A percentile compares a stretch with the other conserved stretches of the same genome.
Evolutionary conservation across 2,329 filamentous ascomycete genomes (phyloP).

Genomic region (Penicillium sp.): DNA sequence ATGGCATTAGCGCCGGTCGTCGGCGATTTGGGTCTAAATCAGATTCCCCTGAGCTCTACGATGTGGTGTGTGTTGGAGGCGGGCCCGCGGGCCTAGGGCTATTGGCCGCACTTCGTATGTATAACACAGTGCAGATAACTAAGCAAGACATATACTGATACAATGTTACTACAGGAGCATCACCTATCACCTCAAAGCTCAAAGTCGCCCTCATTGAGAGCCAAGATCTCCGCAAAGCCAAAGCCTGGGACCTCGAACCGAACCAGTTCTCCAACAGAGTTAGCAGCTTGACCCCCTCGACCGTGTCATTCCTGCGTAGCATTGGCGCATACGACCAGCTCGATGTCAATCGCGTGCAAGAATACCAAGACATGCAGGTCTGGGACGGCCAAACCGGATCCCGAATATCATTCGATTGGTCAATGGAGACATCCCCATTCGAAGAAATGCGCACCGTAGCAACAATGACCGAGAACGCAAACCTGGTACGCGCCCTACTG

Average conservation of each 20-base stretch:
- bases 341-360: conserved; percentile 69
- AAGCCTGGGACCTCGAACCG: conserved; percentile 63
- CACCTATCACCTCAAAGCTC: conserved; percentile 70
- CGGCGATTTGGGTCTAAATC: conserved; percentile 37
- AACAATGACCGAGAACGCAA: conserved; percentile 95
- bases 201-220: conserved; percentile 87
- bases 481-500: conserved; percentile 77
- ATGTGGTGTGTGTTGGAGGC: conserved; percentile 88
- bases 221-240: conserved; percentile 72
- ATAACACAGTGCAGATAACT: neutral
- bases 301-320: conserved; percentile 73
- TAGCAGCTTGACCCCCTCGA: conserved; percentile 87
- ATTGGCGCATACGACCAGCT: conserved; percentile 86
- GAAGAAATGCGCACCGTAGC: conserved; percentile 67
- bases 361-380: conserved; percentile 94
- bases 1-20: conserved; percentile 23
- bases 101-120: conserved; percentile 70
- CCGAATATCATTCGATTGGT: conserved; percentile 84
- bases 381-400: conserved; percentile 93
- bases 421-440: conserved; percentile 45
- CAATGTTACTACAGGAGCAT: conserved; percentile 59
- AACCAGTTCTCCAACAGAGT: conserved; percentile 87
- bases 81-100: conserved; percentile 86
- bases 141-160: conserved; percentile 2
- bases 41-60: conserved; percentile 70